A percentile compares a stretch with the other conserved stretches of the same genome.
Conservation (phyloP, 371 early-diverging fungal species). For the Mucor irregularis region DNA sequence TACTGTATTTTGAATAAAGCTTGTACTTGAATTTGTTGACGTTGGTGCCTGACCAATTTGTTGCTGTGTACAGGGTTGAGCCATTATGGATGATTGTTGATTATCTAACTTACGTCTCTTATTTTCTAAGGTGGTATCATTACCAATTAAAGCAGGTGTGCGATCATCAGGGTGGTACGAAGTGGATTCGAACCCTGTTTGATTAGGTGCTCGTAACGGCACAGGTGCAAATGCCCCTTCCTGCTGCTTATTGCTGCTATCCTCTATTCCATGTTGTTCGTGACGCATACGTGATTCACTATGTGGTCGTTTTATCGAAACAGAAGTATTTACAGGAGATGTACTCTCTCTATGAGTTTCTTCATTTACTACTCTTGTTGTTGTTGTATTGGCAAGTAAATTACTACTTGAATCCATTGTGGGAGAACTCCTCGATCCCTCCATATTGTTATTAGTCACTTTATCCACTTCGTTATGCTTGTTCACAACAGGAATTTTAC, state of each 20-base stretch:
- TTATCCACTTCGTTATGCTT: too few species aligned
- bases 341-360: constrained; percentile 1
- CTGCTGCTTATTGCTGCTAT: not conserved
- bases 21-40: not conserved
- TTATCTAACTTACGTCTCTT: constrained; percentile 10
- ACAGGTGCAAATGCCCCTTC: constrained; percentile 11
- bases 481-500: not conserved
- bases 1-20: too few species aligned
- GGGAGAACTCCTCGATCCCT: too few species aligned
- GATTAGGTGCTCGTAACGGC: constrained; percentile 16
- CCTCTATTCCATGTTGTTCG: not conserved
- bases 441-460: too few species aligned
- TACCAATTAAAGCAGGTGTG: not conserved
- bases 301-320: not conserved
- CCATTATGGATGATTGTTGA: not conserved
- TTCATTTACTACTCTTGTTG: not conserved
- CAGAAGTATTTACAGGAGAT: not conserved
- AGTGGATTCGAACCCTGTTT: constrained; percentile 3
- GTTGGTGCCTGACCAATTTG: constrained; percentile 7
- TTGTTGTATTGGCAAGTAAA: not conserved
- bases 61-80: not conserved
- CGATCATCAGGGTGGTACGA: not conserved
- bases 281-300: constrained; percentile 1
- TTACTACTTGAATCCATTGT: too few species aligned
- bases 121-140: not conserved